Evolutionary conservation across 768 basidiomycete species (phyloP).

Genomic region (Omphalotus guepiniiformis): DNA sequence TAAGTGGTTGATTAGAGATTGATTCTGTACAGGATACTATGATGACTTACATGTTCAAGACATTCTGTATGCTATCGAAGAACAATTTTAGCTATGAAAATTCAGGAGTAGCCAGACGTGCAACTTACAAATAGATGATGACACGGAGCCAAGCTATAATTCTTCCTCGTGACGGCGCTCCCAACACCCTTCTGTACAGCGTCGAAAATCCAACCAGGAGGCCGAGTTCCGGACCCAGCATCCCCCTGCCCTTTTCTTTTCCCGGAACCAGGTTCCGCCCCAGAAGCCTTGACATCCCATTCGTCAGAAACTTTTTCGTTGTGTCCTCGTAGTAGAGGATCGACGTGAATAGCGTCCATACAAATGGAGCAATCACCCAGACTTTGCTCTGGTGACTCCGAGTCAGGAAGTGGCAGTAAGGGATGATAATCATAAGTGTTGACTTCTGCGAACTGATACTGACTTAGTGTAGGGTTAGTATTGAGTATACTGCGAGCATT

Average conservation of each 20-base stretch:
- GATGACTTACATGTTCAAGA: slow-evolving; percentile 59
- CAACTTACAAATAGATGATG: slow-evolving; percentile 79
- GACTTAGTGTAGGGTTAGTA: not conserved
- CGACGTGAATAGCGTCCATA: slow-evolving; percentile 77
- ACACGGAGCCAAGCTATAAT: slow-evolving; percentile 85
- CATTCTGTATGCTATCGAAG: slow-evolving; percentile 73
- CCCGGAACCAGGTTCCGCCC: slow-evolving; percentile 12
- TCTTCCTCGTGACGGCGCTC: slow-evolving; percentile 47
- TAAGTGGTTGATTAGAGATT: no score
- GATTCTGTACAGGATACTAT: no score
- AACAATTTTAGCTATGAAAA: slow-evolving; percentile 4
- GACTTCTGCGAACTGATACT: slow-evolving; percentile 48
- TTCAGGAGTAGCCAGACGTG: not conserved
- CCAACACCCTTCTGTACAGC: slow-evolving; percentile 35
- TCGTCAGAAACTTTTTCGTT: not conserved
- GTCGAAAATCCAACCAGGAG: slow-evolving; percentile 9
- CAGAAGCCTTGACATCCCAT: slow-evolving; percentile 11
- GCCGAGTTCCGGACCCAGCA: slow-evolving; percentile 23
- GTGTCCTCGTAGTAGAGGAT: slow-evolving; percentile 30
- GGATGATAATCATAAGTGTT: slow-evolving; percentile 87
- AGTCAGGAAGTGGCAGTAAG: slow-evolving; percentile 60
- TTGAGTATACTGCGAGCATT: slow-evolving; percentile 19
- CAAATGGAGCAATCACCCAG: slow-evolving; percentile 90
- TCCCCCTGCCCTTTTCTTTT: slow-evolving; percentile 3
- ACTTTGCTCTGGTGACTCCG: slow-evolving; percentile 71